Evolutionary conservation across 805 yeast genomes (phyloP), one percentile per base, ranked within the genome.

Genomic region (Saccharomycopsis fibuligera): DNA sequence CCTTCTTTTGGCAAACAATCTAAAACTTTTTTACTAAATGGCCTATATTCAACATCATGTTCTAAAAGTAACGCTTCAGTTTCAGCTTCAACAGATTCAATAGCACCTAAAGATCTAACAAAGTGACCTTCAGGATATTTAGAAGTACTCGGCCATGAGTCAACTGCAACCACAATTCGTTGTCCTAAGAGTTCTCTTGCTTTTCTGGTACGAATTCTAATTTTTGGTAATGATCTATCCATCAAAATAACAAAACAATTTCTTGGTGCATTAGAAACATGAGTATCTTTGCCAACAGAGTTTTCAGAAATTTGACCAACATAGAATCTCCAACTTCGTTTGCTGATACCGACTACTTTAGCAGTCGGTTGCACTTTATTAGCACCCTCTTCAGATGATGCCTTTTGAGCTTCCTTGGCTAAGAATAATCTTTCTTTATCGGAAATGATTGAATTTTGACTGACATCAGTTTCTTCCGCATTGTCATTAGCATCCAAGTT

Each of bases 11-110:
- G 99, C 53, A 93, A 72, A 69, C 99, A 93, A 48, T 80, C 93
- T 61, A 93, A 70, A 0, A 95, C 99, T 47, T 88, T 79, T 58
- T 87, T 87, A 3, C 97, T 82, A 63, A 93, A 93, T 24, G 98
- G 99, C 57, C 96, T 77, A 63, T 89, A 93, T 61, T 93, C 98
- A 24, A 93, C 96, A 61, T 91, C 97, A 62, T 93, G 96, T 62
- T 93, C 99, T 50, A 93, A 68, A 44, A 93, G 68, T 47, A 93
- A 70, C 1, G 98, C 96, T 62, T 93, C 98, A 9, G 96, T 91
- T 67, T 93, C 99, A 2, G 99, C 98, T 59, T 83, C 86, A 42
- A 86, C 86, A 51, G 89, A 81, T 67, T 93, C 99, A 44, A 91
- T 78, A 17, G 78, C 90, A 55, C 99, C 99, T 29, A 93, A 73